Evolutionary conservation across 768 basidiomycete genomes (phyloP).

Genomic region (Basidioascus undulatus): DNA sequence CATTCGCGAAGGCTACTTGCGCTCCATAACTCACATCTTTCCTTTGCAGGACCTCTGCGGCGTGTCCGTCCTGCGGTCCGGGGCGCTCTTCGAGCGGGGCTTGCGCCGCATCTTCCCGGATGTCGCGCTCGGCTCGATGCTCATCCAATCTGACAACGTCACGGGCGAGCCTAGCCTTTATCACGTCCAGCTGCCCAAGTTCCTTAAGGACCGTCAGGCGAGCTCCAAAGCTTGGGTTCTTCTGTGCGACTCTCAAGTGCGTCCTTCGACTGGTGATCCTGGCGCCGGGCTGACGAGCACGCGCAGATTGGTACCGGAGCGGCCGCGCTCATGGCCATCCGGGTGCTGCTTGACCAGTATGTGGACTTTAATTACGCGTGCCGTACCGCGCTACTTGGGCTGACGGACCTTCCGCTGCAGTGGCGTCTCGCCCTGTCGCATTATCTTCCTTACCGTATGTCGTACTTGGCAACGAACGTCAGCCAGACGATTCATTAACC

Average conservation of each 20-base stretch:
- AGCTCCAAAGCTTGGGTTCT: constrained; percentile 60
- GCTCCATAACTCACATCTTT: neutral
- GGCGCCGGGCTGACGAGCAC: constrained; percentile 9
- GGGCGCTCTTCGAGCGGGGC: constrained; percentile 73
- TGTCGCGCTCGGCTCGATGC: constrained; percentile 60
- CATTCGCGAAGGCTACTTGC: neutral
- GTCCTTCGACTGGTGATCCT: too few species aligned
- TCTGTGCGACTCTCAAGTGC: constrained; percentile 72
- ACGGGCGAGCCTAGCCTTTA: constrained; percentile 74
- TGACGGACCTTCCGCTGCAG: constrained; percentile 11
- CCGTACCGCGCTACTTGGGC: neutral
- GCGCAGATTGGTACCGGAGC: neutral
- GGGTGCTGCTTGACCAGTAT: constrained; percentile 79
- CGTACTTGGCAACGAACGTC: too few species aligned
- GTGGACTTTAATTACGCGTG: too few species aligned
- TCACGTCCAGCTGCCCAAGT: constrained; percentile 52
- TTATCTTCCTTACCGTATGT: constrained; percentile 79
- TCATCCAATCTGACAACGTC: constrained; percentile 65
- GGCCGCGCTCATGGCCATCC: constrained; percentile 77
- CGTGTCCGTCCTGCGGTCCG: constrained; percentile 49
- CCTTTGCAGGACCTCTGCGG: constrained; percentile 46
- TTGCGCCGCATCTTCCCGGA: constrained; percentile 71
- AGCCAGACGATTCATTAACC: too few species aligned
- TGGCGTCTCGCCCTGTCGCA: too few species aligned
- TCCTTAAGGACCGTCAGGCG: constrained; percentile 36